Conservation (phyloP, 106 monocot species). For the Iris macrosiphon region DNA sequence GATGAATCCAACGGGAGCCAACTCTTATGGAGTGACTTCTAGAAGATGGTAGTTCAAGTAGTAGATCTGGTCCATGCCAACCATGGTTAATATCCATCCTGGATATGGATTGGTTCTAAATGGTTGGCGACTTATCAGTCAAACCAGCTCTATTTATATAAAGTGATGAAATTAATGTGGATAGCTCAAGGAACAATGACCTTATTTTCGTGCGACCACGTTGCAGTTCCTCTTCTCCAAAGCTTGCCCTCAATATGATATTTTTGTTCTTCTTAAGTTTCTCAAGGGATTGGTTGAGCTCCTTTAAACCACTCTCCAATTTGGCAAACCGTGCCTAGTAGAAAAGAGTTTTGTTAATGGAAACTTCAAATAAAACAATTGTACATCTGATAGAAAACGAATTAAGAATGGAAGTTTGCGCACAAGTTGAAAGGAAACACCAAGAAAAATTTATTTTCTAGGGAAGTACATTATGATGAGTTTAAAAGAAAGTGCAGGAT, state of each 20-base stretch:
- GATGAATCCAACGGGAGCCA: too few relatives aligned
- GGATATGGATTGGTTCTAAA: background rate
- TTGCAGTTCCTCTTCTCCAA: conserved; percentile 15
- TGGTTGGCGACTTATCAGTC: background rate
- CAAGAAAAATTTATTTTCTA: too few relatives aligned
- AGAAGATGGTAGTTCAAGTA: too few relatives aligned
- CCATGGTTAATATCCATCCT: background rate
- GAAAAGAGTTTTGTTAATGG: background rate
- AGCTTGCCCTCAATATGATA: conserved; percentile 19
- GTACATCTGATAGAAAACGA: background rate
- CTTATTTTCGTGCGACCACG: conserved; percentile 7
- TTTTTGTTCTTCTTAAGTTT: conserved; percentile 29
- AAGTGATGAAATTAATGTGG: background rate
- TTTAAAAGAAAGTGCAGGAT: too few relatives aligned
- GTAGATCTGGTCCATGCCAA: too few relatives aligned
- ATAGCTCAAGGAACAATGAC: background rate
- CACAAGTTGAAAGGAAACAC: too few relatives aligned
- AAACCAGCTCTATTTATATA: background rate
- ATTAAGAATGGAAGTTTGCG: background rate
- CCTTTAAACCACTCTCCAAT: conserved; percentile 14
- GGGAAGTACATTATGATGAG: too few relatives aligned
- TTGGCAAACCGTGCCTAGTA: conserved; percentile 15
- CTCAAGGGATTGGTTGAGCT: conserved; percentile 11
- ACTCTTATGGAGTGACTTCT: too few relatives aligned
- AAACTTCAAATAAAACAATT: background rate